These are phyloP conservation scores for Annona squamosa DNA, from an alignment of 164 flowering plant species.

Conservation along the genomic window DNA sequence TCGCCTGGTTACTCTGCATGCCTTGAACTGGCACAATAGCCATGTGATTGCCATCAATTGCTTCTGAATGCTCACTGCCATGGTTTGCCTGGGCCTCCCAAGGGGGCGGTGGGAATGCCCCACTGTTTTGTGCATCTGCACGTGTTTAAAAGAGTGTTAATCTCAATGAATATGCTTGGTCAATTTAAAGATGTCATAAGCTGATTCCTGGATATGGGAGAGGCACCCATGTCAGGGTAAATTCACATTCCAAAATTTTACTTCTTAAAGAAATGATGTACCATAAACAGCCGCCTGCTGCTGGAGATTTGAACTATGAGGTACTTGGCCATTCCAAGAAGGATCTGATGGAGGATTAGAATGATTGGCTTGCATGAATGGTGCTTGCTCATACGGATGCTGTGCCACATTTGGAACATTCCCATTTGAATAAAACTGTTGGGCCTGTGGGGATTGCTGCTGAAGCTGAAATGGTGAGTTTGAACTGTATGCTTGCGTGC, in stretches of 20 bases:
- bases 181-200: neutral
- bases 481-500: constrained; percentile 31
- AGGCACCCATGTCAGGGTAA: neutral
- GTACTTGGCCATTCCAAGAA: constrained; percentile 63
- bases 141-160: constrained; percentile 4
- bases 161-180: neutral
- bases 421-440: constrained; percentile 52
- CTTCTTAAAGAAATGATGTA: constrained; percentile 1
- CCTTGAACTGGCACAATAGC: constrained; percentile 30
- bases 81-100: constrained; percentile 62
- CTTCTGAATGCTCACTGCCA: neutral
- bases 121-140: constrained; percentile 42
- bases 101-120: constrained; percentile 83
- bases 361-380: constrained; percentile 27
- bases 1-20: constrained; percentile 24
- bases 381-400: constrained; percentile 42
- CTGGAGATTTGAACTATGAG: constrained; percentile 24
- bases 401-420: constrained; percentile 29
- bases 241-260: neutral
- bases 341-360: constrained; percentile 13
- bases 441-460: constrained; percentile 39
- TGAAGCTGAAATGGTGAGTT: constrained; percentile 39
- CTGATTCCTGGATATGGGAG: neutral
- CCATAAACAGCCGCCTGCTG: constrained; percentile 45
- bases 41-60: neutral